Evolutionary conservation across 176 grass and related monocot species (phyloP).

Genomic region (Microstegium vimineum): DNA sequence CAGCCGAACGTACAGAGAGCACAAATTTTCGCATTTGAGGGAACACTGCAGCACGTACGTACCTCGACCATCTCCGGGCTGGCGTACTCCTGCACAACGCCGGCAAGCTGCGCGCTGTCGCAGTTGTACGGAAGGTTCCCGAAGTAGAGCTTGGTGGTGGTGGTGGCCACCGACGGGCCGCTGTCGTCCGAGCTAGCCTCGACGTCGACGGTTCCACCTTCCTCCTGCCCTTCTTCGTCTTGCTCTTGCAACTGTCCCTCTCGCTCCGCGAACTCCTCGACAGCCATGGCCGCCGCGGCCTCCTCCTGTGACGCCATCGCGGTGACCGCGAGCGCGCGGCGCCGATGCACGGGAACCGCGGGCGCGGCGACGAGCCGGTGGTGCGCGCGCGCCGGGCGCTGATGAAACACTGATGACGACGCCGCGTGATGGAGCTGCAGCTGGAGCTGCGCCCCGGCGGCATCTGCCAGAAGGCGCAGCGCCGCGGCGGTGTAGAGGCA

Average conservation of each 20-base stretch:
- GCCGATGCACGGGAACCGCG: neutral
- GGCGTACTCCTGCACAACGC: constrained; percentile 77
- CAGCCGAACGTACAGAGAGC: too few species aligned
- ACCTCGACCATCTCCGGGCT: constrained; percentile 96
- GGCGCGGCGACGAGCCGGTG: neutral
- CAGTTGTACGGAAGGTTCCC: constrained; percentile 97
- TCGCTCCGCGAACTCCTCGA: neutral
- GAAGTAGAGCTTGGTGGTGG: constrained; percentile 76
- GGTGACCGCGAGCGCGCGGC: neutral
- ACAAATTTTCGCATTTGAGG: neutral
- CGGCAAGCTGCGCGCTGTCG: constrained; percentile 85
- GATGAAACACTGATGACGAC: neutral
- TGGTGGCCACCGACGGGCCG: constrained; percentile 1
- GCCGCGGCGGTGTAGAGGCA: constrained; percentile 56
- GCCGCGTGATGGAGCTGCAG: constrained; percentile 9
- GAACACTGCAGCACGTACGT: neutral
- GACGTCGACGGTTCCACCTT: neutral
- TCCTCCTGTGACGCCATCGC: constrained; percentile 55
- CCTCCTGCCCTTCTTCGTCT: constrained; percentile 2
- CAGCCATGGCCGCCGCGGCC: constrained; percentile 30
- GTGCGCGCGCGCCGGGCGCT: constrained; percentile 5
- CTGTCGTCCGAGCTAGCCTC: neutral
- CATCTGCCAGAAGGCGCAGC: constrained; percentile 11
- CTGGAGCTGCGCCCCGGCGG: constrained; percentile 1
- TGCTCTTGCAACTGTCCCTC: constrained; percentile 31